Evolutionary conservation across 768 basidiomycete genomes (phyloP).

Genomic region (Fistulinella prunicolor): DNA sequence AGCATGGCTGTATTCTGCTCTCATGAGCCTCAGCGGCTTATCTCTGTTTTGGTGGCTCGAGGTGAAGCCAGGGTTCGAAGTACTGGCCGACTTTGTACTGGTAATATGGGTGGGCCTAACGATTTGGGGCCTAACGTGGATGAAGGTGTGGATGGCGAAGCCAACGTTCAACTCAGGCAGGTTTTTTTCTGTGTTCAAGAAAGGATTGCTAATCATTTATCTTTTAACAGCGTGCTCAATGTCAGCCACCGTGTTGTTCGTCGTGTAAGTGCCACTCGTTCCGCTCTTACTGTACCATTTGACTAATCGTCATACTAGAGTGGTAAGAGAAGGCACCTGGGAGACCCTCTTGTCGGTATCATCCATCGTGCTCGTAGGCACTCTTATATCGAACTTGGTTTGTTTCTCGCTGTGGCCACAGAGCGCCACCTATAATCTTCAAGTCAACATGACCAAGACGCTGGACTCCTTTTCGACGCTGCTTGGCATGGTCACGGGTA

Average conservation of each 20-base stretch:
- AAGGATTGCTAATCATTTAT: background rate
- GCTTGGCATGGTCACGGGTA: slow-evolving; percentile 72
- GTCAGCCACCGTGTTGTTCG: slow-evolving; percentile 78
- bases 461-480: slow-evolving; percentile 88
- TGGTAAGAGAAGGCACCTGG: slow-evolving; percentile 88
- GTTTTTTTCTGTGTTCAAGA: slow-evolving; percentile 4
- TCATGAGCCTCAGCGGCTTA: slow-evolving; percentile 76
- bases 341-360: slow-evolving; percentile 70
- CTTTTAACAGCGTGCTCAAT: slow-evolving; percentile 67
- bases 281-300: background rate
- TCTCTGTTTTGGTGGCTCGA: slow-evolving; percentile 79
- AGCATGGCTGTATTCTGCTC: slow-evolving; percentile 65
- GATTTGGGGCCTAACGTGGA: slow-evolving; percentile 82
- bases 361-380: slow-evolving; percentile 75
- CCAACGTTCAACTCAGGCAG: slow-evolving; percentile 87
- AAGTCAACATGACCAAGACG: slow-evolving; percentile 79
- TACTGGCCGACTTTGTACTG: slow-evolving; percentile 69
- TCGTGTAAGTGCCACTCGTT: slow-evolving; percentile 54
- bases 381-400: slow-evolving; percentile 73
- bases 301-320: slow-evolving; percentile 36
- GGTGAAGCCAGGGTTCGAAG: slow-evolving; percentile 62
- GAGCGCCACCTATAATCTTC: slow-evolving; percentile 79
- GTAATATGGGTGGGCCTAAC: slow-evolving; percentile 82
- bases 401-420: slow-evolving; percentile 85
- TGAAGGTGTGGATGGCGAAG: slow-evolving; percentile 88